Evolutionary conservation across 2,329 filamentous ascomycete genomes (phyloP).

Genomic region (Trichoderma endophyticum): DNA sequence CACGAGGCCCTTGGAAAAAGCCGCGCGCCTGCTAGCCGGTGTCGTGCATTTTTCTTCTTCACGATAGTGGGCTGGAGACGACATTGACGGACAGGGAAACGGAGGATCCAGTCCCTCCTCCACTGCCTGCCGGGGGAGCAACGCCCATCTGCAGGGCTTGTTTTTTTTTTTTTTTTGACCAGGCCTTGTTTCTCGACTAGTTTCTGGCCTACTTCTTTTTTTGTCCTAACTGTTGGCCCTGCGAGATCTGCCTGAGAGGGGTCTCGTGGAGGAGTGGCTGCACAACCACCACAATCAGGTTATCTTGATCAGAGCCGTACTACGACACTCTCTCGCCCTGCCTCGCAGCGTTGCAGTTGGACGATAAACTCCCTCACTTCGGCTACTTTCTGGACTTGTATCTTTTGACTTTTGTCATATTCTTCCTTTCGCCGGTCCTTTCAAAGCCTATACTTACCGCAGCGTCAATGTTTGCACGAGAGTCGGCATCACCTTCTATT

Average conservation of each 20-base stretch:
- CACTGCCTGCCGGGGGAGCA: slow-evolving; percentile 5
- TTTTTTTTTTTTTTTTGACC: background rate
- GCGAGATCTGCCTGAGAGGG: slow-evolving; percentile 13
- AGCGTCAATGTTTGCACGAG: slow-evolving; percentile 14
- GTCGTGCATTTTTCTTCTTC: slow-evolving; percentile 8
- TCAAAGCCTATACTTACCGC: background rate
- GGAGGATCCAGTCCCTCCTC: slow-evolving; percentile 6
- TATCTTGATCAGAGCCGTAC: slow-evolving; percentile 12
- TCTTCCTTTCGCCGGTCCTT: background rate
- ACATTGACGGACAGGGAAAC: background rate
- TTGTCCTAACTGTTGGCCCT: background rate
- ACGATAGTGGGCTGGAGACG: slow-evolving; percentile 8
- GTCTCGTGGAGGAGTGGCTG: slow-evolving; percentile 8
- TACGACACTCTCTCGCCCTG: slow-evolving; percentile 1
- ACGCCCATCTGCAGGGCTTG: background rate
- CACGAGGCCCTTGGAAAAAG: slow-evolving; percentile 12
- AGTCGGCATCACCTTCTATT: background rate
- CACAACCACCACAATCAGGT: slow-evolving; percentile 14
- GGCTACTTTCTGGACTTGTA: background rate
- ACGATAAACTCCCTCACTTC: background rate
- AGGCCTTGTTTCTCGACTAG: slow-evolving; percentile 2
- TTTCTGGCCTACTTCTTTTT: slow-evolving; percentile 4
- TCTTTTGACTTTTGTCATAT: background rate
- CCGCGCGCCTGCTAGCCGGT: slow-evolving; percentile 14
- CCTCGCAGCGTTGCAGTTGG: background rate